Conservation (phyloP, 1,284 basidiomycete genomes). For the Ustilago shanxiensis region DNA sequence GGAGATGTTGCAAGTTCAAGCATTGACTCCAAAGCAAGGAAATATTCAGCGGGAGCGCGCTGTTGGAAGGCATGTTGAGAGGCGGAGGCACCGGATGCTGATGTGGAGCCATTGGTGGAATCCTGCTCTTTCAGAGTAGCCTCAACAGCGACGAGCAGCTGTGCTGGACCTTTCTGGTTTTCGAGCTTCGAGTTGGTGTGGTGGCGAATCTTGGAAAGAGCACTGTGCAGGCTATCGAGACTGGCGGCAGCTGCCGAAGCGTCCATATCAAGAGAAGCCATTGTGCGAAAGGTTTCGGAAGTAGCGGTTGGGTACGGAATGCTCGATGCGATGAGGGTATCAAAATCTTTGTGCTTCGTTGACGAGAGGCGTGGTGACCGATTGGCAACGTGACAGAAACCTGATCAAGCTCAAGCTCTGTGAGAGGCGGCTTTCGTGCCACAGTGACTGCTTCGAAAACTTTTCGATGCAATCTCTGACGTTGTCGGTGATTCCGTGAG, state of each 20-base stretch:
- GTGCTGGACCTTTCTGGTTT: conserved; percentile 91
- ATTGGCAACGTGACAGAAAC: neutral
- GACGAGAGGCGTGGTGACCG: neutral
- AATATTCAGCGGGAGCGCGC: conserved; percentile 62
- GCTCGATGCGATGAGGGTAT: neutral
- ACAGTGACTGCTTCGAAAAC: neutral
- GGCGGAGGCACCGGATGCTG: conserved; percentile 78
- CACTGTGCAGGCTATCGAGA: conserved; percentile 47
- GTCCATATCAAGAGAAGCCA: conserved; percentile 44
- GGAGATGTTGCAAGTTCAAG: conserved; percentile 44
- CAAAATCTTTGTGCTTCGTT: neutral
- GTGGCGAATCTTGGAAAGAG: conserved; percentile 82
- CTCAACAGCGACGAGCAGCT: conserved; percentile 88
- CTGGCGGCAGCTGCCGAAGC: conserved; percentile 42
- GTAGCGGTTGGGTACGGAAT: too few relatives aligned
- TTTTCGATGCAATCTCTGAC: neutral
- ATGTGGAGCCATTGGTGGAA: conserved; percentile 71
- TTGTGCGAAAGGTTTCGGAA: neutral
- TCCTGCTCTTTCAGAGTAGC: conserved; percentile 84
- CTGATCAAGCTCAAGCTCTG: neutral
- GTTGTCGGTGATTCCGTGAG: neutral
- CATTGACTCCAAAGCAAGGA: conserved; percentile 65
- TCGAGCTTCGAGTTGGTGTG: conserved; percentile 84
- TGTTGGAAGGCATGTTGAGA: conserved; percentile 72
- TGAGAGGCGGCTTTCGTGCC: neutral